Evolutionary conservation across 371 early-diverging fungal species (phyloP), one percentile per base, ranked within the genome.

Genomic region (Mucor velutinosus): DNA sequence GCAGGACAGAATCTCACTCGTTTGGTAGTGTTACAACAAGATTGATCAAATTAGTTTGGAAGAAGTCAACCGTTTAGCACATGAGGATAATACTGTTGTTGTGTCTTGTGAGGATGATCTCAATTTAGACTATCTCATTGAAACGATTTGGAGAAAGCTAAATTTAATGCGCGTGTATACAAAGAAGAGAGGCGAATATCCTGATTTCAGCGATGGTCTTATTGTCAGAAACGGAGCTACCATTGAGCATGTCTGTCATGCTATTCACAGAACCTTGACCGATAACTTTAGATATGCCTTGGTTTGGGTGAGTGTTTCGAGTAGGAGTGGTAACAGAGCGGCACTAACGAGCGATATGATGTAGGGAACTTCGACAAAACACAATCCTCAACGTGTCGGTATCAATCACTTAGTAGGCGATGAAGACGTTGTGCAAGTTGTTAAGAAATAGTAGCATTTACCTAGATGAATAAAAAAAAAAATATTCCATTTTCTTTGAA

Each of bases 351-450:
- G 6, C 10, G 21, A 7, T 8, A 33, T 33, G 23, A 21, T 35
- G 41, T 72, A 83, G 87, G 98, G 97, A 25, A 90, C 88, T 17
- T 96, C 96, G 12, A 87, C 98, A 60, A 98, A 98, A 77, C 97
- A 98, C 79, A 94, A 91, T 72, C 98, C 98, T 35, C 98, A 98
- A 77, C 89, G 95, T 60, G 98, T 95, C 25, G 99, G 99, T 21
- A 85, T 97, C 63, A 89, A 92, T 41, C 99, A 99, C 79, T 71
- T 87, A 59, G 89, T 99, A 29, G 82, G 89, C 49, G 98, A 99
- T 85, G 99, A 97, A 74, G 99, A 99, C 84, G 99, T 99, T 57
- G 96, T 99, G 19, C 96, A 97, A 80, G 92, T 98, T 64, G 88
- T 95, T 15, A 91, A 86, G 71, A 91, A 90, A 72, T 80, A 81